phyloP scores from a whole-genome alignment of 306 rosid species.

The Psophocarpus tetragonolobus region DNA sequence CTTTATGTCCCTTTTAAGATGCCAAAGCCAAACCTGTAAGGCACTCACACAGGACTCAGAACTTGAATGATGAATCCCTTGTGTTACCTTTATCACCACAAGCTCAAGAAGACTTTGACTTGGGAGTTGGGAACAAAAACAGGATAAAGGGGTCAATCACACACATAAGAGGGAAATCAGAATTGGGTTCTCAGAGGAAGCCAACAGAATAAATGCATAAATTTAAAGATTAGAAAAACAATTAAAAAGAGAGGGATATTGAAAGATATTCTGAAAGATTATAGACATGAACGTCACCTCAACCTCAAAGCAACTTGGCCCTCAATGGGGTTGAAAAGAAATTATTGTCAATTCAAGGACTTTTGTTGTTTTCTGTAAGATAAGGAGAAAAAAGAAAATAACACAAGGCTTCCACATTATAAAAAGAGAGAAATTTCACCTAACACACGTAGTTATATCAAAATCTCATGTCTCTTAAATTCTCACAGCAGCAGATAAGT shows the following conservation, averaged over 20 bases:
- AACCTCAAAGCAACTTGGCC: slow-evolving; percentile 37
- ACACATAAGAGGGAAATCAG: slow-evolving; percentile 24
- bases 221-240: neutral
- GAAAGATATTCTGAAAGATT: slow-evolving; percentile 28
- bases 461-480: slow-evolving; percentile 3
- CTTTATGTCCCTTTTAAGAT: slow-evolving; percentile 35
- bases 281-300: slow-evolving; percentile 42
- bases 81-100: slow-evolving; percentile 29
- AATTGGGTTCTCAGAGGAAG: slow-evolving; percentile 45
- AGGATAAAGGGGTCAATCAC: slow-evolving; percentile 30
- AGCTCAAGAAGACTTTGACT: slow-evolving; percentile 41
- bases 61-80: slow-evolving; percentile 14
- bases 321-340: slow-evolving; percentile 17
- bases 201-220: slow-evolving; percentile 43
- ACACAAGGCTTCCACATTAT: neutral
- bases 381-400: neutral
- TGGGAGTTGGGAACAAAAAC: slow-evolving; percentile 22
- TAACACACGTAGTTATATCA: slow-evolving; percentile 1
- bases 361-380: slow-evolving; percentile 34
- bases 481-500: slow-evolving; percentile 29
- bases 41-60: slow-evolving; percentile 48
- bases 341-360: slow-evolving; percentile 32
- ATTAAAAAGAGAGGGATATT: slow-evolving; percentile 4
- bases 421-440: slow-evolving; percentile 12
- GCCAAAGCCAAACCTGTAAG: slow-evolving; percentile 39